Evolutionary conservation across 208 protist species (phyloP), one percentile per base, ranked within the genome.

Genomic region (Acanthamoeba triangularis): DNA sequence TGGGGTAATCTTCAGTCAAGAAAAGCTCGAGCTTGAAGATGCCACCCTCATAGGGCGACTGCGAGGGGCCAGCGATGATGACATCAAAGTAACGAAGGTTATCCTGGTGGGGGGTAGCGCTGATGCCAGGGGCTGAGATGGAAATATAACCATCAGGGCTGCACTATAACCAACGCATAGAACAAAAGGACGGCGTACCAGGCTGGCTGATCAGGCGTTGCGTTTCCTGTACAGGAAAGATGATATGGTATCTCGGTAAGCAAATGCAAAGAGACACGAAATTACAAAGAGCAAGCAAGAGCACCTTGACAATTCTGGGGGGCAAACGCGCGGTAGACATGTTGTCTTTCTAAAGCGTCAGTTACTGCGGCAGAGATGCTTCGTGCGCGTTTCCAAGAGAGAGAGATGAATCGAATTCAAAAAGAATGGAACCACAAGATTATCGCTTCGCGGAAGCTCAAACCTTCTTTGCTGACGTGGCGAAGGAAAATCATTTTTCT

Each of bases 1-100:
- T 98, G 41, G 98, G 98, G 96, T 99, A 99, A 23, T 99, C 98
- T 44, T 98, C 98, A n/a, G 98, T 97, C 30, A 99, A 96, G 94
- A 99, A 99, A 6, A 99, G 87, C 90, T 99, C 98, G 18, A 99
- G 96, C 49, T 98, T 96, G 93, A 99, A 99, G 37, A 98, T 74
- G 25, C 98, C 98, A 23, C 97, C 97, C 90, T 98, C 96, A 88
- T 98, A 98, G 13, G 98, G 97, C 37, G 97, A 98, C 13, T 95
- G 47, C 25, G 54, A 44, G 33, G 98, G 98, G 23, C 98, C 98
- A 14, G 95, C 37, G 52, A 99, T 98, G n/a, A 97, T 63, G 6
- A 99, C 98, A 56, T 98, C 95, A 96, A 99, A 99, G 94, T 99
- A 98, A 25, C 98, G 95, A 56, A 98, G 33, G 95, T 98, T 98